Base-by-base conservation (phyloP, 139 green algal genomes). In the Micractinium sp. region DNA sequence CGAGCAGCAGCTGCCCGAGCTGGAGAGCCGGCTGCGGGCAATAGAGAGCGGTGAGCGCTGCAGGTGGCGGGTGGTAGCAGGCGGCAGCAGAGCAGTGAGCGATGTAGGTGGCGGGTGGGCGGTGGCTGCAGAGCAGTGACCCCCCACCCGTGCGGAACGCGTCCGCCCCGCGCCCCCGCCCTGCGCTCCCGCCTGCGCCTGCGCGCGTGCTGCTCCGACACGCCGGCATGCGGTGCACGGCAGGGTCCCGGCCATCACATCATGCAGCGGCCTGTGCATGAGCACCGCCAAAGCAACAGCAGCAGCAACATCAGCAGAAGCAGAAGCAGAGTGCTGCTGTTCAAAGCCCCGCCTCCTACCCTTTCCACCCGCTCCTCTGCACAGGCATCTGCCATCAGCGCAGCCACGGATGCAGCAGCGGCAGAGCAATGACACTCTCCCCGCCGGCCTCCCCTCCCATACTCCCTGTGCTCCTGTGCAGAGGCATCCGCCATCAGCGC, bases 1-100 rank as follows among this genome's bases (percentile, higher is more conserved):
- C 82, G 95, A 98, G 93, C 63, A 79, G 47, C 85, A 90, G 88
- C 84, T 95, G 83, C 85, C 88, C 27, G 16, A 89, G n/a, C 41
- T 95, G 69, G 80, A 93, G 67, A 82, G 39, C 38, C 61, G 84
- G 71, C 41, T 91, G 47, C 85, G 85, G 69, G 78, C 85, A 16
- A 60, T 63, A 5, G 41, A 87, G 53, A 87, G 92, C 3, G 76
- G 39, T 63, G 41, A 13, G 78, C 29, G 0, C 3, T 25, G 77
- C 36, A 73, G 63, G 23, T n/a, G 23, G 63, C 47, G 47, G 47
- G 47, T 9, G 47, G 47, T 9, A 9, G 47, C 7, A 16, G 47
- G 47, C 9, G 47, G 47, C 47, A 56, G 47, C 47, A 56, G 47
- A 9, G 47, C 47, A 9, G 47, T 56, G 47, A 56, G 47, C 47